Conservation (phyloP, 768 basidiomycete species). For the Trametopsis cervina region DNA sequence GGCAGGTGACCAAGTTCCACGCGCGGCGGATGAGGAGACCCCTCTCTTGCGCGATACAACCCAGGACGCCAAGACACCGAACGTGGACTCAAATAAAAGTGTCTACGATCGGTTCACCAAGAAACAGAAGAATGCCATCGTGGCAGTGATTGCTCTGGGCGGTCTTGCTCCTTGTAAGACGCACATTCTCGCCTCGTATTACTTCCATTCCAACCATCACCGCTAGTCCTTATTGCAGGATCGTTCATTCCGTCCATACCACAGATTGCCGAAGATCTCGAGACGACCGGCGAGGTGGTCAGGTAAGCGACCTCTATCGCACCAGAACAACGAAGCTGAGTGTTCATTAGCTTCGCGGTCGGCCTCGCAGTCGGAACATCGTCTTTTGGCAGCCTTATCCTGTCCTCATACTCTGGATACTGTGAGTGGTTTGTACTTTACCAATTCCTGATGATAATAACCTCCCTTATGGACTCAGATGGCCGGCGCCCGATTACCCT, state of each 20-base stretch:
- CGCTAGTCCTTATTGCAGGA: conserved; percentile 56
- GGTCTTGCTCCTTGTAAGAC: conserved; percentile 61
- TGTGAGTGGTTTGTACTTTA: conserved; percentile 21
- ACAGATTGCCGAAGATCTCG: conserved; percentile 58
- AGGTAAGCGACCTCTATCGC: conserved; percentile 32
- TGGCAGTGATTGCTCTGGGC: conserved; percentile 50
- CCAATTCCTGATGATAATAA: not conserved
- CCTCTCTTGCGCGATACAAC: conserved; percentile 17
- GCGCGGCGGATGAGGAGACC: conserved; percentile 24
- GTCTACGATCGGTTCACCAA: conserved; percentile 54
- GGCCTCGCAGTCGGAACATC: conserved; percentile 42
- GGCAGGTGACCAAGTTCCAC: no score
- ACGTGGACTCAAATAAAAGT: conserved; percentile 20
- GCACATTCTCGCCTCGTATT: conserved; percentile 9
- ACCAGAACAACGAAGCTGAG: not conserved
- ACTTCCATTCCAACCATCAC: not conserved
- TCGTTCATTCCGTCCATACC: conserved; percentile 73
- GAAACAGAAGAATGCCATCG: conserved; percentile 42
- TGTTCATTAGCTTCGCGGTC: conserved; percentile 35
- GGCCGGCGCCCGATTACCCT: conserved; percentile 62
- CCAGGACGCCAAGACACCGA: no score
- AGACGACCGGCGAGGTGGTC: conserved; percentile 48
- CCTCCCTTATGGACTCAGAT: conserved; percentile 31
- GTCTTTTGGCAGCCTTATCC: conserved; percentile 41
- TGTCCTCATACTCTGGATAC: conserved; percentile 44